Conservation (phyloP, 345 rosid genomes). For the Melastoma malabathricum region DNA sequence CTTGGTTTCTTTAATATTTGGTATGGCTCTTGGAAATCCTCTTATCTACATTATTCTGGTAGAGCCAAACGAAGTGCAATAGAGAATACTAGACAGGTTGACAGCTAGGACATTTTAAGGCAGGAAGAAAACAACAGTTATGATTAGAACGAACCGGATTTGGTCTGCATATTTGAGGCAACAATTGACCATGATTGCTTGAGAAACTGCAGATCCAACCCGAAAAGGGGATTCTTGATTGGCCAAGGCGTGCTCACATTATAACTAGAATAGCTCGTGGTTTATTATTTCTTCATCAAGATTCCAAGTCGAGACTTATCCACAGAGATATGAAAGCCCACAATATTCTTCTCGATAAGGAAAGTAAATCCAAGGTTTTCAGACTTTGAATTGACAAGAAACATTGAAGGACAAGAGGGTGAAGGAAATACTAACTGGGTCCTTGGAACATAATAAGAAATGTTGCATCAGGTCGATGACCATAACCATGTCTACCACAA, state of each 20-base stretch:
- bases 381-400: constrained; percentile 21
- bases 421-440: constrained; percentile 17
- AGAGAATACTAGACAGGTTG: too few species aligned
- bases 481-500: too few species aligned
- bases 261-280: constrained; percentile 21
- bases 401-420: constrained; percentile 20
- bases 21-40: constrained; percentile 5
- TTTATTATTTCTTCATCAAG: constrained; percentile 25
- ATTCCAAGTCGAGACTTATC: constrained; percentile 20
- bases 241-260: constrained; percentile 17
- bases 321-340: constrained; percentile 28
- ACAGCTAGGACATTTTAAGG: too few species aligned
- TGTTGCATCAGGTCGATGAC: too few species aligned
- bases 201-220: constrained; percentile 11
- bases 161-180: too few species aligned
- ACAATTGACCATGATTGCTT: constrained; percentile 1
- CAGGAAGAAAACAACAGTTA: too few species aligned
- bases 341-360: constrained; percentile 13
- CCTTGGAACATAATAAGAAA: constrained; percentile 22
- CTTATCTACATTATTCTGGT: background rate
- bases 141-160: too few species aligned
- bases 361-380: constrained; percentile 19
- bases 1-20: constrained; percentile 20
- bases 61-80: too few species aligned
- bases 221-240: constrained; percentile 9